Evolutionary conservation across 2,329 filamentous ascomycete genomes (phyloP).

Genomic region (Penicillium rolfsii): DNA sequence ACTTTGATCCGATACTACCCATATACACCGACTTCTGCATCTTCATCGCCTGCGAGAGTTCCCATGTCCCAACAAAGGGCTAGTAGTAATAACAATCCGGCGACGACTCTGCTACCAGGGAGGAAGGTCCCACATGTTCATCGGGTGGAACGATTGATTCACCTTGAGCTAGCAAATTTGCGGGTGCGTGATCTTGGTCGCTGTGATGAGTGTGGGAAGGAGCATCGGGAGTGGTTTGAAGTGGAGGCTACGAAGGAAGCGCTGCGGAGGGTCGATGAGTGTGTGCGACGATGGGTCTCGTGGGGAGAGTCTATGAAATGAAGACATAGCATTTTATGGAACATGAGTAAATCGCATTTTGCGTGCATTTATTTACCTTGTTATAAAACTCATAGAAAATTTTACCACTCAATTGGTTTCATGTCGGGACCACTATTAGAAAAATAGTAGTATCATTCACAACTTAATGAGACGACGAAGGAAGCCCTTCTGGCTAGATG

Average conservation of each 20-base stretch:
- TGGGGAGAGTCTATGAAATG: conserved; percentile 64
- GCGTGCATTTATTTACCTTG: background rate
- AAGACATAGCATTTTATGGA: background rate
- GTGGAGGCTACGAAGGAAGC: conserved; percentile 74
- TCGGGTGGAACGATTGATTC: conserved; percentile 85
- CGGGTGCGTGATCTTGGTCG: conserved; percentile 60
- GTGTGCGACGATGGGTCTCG: conserved; percentile 80
- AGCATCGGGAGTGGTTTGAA: conserved; percentile 95
- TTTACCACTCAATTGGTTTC: background rate
- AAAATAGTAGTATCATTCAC: background rate
- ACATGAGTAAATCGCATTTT: background rate
- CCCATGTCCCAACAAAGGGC: background rate
- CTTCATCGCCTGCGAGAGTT: conserved; percentile 22
- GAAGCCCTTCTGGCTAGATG: background rate
- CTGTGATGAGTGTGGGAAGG: conserved; percentile 77
- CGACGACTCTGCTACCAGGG: conserved; percentile 30
- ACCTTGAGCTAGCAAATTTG: conserved; percentile 75
- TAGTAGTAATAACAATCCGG: background rate
- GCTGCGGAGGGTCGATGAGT: conserved; percentile 69
- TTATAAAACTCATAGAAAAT: background rate
- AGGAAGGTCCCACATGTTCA: conserved; percentile 83
- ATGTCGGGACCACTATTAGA: background rate
- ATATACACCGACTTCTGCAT: conserved; percentile 54
- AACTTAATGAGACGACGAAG: background rate
- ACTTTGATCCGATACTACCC: conserved; percentile 92